Percentiles rank a stretch among this genome's conserved stretches.
Evolutionary conservation across 2,329 filamentous ascomycete genomes (phyloP).

Genomic region (Paraphaeosphaeria minitans): DNA sequence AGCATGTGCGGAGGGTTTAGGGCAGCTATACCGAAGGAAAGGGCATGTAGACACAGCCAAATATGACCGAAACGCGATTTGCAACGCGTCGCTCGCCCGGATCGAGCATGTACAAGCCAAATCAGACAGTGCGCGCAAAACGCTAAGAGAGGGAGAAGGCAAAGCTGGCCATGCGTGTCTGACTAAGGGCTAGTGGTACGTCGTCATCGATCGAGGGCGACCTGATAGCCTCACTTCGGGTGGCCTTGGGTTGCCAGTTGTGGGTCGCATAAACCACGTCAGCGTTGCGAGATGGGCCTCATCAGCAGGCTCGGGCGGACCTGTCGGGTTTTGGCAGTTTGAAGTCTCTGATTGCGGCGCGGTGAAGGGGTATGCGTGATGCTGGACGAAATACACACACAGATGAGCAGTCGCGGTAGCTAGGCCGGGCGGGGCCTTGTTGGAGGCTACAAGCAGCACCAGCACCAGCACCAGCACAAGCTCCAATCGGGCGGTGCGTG

Average conservation of each 20-base stretch:
- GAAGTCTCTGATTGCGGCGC: background rate
- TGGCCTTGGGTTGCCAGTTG: background rate
- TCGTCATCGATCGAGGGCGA: constrained; percentile 7
- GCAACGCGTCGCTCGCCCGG: background rate
- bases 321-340: background rate
- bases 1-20: background rate
- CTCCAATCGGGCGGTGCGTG: constrained; percentile 20
- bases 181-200: constrained; percentile 6
- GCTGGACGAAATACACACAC: background rate
- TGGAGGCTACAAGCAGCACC: no score
- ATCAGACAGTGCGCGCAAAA: background rate
- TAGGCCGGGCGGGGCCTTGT: constrained; percentile 18
- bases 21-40: constrained; percentile 6
- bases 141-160: background rate
- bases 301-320: background rate
- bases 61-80: background rate
- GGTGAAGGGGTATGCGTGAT: background rate
- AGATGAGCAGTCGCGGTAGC: background rate
- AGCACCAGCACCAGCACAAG: constrained; percentile 27
- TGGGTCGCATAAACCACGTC: constrained; percentile 8
- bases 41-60: background rate
- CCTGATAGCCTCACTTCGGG: constrained; percentile 6
- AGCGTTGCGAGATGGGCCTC: background rate
- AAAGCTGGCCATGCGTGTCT: background rate
- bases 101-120: background rate